Evolutionary conservation across 306 rosid species (phyloP).

Genomic region (Urtica urens): DNA sequence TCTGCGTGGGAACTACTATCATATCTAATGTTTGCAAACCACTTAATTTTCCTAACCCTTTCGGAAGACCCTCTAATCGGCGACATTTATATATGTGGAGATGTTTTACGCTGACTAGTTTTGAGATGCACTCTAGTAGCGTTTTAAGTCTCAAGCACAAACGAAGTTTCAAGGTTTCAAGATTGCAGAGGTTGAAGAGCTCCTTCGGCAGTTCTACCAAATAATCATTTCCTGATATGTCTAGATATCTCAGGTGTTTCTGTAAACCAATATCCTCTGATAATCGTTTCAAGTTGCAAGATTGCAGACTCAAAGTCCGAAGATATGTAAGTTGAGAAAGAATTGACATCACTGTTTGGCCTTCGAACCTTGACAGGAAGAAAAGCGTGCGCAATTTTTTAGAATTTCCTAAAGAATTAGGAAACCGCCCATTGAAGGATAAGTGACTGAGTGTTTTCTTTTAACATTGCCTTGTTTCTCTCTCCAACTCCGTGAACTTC

Average conservation of each 20-base stretch:
- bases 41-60: conserved; percentile 2
- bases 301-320: background rate
- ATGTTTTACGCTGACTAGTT: too few species aligned
- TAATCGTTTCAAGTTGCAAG: background rate
- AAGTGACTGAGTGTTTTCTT: background rate
- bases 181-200: conserved; percentile 3
- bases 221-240: background rate
- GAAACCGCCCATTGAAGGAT: background rate
- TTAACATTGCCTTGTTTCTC: background rate
- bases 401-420: background rate
- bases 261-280: background rate
- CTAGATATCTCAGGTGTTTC: conserved; percentile 17
- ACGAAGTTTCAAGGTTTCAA: conserved; percentile 1
- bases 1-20: background rate
- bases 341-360: too few species aligned
- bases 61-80: conserved; percentile 5
- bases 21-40: conserved; percentile 4
- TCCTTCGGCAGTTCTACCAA: conserved; percentile 7
- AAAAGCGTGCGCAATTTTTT: conserved; percentile 1
- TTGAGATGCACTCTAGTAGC: conserved; percentile 7
- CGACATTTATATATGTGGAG: too few species aligned
- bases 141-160: background rate
- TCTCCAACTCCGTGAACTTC: background rate
- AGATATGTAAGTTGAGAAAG: background rate
- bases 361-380: background rate